phyloP scores from a whole-genome alignment of 2,329 filamentous ascomycete species.

The Sporothrix mexicana region DNA sequence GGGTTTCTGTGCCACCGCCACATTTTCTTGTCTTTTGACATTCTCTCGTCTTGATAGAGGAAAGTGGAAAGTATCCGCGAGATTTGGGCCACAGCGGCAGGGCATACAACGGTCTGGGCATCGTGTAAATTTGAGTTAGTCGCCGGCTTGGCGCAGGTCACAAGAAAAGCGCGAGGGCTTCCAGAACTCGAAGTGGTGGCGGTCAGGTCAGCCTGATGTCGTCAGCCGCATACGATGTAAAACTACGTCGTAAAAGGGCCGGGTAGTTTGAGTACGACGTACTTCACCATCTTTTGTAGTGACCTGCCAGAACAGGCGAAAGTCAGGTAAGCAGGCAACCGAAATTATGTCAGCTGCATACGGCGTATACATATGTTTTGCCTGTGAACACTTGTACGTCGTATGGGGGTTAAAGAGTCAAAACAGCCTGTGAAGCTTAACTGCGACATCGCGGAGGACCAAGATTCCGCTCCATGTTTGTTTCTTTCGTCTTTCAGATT shows the following conservation, averaged over 20 bases:
- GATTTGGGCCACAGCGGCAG: neutral
- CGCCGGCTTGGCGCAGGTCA: conserved; percentile 4
- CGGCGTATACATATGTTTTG: neutral
- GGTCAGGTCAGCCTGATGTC: neutral
- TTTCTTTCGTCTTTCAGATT: neutral
- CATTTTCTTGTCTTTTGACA: too few species aligned
- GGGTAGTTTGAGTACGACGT: neutral
- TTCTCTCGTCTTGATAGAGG: neutral
- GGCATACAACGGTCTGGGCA: neutral
- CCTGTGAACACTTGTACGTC: too few species aligned
- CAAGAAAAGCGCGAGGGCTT: neutral
- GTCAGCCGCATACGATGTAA: neutral
- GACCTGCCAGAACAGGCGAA: neutral
- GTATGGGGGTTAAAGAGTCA: too few species aligned
- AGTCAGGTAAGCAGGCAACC: neutral
- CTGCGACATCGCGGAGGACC: neutral
- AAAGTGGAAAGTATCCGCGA: neutral
- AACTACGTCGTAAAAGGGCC: neutral
- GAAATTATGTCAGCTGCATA: neutral
- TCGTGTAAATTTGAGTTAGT: neutral
- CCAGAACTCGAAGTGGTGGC: neutral
- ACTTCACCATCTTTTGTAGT: neutral
- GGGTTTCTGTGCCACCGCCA: neutral
- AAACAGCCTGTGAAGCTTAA: neutral
- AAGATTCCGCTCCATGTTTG: conserved; percentile 3